phyloP scores from a whole-genome alignment of 306 rosid genomes.

The Styphnolobium japonicum region DNA sequence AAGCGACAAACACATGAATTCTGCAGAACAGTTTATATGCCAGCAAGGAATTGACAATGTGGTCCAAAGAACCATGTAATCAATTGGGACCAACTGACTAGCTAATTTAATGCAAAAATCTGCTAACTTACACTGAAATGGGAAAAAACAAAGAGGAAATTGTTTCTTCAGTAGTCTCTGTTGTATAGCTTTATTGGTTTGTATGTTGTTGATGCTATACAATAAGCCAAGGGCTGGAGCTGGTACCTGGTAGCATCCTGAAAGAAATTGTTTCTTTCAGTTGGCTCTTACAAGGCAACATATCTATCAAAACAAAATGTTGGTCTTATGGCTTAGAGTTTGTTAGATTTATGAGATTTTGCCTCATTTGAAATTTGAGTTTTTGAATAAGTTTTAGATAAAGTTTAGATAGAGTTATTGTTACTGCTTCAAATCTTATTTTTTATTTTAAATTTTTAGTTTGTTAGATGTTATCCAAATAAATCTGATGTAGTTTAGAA shows the following conservation, averaged over 20 bases:
- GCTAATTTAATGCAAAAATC: neutral
- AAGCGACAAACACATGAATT: conserved; percentile 38
- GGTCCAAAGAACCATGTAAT: conserved; percentile 38
- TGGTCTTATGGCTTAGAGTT: neutral
- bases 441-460: no score
- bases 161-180: conserved; percentile 16
- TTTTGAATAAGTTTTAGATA: no score
- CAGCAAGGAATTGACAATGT: conserved; percentile 28
- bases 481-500: no score
- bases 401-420: no score
- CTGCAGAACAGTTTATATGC: conserved; percentile 13
- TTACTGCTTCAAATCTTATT: no score
- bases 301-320: conserved; percentile 12
- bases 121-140: neutral
- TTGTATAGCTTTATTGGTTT: neutral
- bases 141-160: neutral
- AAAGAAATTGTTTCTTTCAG: conserved; percentile 33
- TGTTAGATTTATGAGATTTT: no score
- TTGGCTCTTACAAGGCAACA: conserved; percentile 12
- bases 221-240: neutral
- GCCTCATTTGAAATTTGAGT: no score
- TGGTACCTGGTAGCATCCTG: neutral
- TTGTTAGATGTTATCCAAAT: no score
- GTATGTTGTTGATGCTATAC: neutral
- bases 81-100: conserved; percentile 4